Base-by-base conservation (phyloP, 345 rosid species). In the Aquilaria malaccensis region DNA sequence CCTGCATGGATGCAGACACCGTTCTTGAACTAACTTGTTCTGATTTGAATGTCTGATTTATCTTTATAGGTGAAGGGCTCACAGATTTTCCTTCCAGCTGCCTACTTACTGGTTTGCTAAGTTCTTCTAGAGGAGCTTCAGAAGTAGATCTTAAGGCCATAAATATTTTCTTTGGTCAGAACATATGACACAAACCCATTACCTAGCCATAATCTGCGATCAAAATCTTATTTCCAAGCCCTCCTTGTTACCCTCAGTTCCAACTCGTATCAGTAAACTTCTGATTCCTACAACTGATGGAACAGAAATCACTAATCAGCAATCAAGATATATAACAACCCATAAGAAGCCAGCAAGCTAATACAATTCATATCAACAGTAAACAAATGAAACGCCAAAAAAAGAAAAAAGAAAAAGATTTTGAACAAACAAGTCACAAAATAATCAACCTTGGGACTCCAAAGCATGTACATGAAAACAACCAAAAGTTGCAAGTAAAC, bases 131-230 rank as follows among this genome's bases (percentile, higher is more conserved):
- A 13, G 78, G 79, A 71, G 72, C 60, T 69, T 75, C 69, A 49
- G 61, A 30, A 67, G 72, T 70, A 58, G 59, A 75, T 69, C 73
- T 80, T 9, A 89, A 83, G 69, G 96, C 89, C 96, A 85, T 81
- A 22, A 43, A 71, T 69, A 60, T 37, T 37, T 37, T 9, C 7
- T 37, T 37, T 37, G 7, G 43, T 37, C 43, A 0, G 43, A 9
- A 37, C 7, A 37, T 37, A 37, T 32, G 47, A 13, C 31, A 52
- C 45, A 63, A 66, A 67, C 58, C 80, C 75, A 74, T 75, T 56
- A 76, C 76, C 63, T 63, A 56, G 57, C 75, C 64, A 67, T 61
- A 32, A 70, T 41, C 71, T 51, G 51, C 11, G 53, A 50, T 30
- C 67, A 15, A 33, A 52, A 60, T 63, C 65, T 47, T 67, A 61